Percentiles rank a stretch among this genome's conserved stretches.
phyloP scores from a whole-genome alignment of 352 stramenopile species.

The Phytophthora ramorum region DNA sequence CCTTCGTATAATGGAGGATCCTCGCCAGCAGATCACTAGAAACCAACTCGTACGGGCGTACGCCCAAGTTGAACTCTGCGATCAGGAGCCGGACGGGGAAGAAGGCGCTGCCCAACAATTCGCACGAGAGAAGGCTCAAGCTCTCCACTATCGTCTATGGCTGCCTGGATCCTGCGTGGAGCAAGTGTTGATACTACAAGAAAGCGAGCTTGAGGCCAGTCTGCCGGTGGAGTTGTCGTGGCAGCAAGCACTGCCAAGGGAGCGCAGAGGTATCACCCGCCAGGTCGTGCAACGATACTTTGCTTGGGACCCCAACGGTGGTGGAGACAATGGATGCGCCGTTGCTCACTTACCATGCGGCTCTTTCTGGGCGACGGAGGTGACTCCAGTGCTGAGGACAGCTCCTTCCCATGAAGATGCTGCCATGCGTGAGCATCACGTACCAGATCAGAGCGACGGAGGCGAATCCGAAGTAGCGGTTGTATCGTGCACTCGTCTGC shows the following conservation, averaged over 20 bases:
- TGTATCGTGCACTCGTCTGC: constrained; percentile 52
- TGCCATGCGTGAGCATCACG: neutral
- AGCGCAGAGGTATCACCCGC: constrained; percentile 30
- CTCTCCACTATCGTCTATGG: constrained; percentile 50
- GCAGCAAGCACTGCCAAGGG: constrained; percentile 20
- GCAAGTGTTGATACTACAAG: constrained; percentile 50
- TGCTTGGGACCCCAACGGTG: constrained; percentile 35
- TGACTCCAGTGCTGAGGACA: neutral
- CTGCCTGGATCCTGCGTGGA: constrained; percentile 62
- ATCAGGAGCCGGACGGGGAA: constrained; percentile 5
- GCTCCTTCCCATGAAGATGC: neutral
- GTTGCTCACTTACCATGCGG: constrained; percentile 42
- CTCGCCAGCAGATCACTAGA: constrained; percentile 50
- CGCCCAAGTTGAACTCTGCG: constrained; percentile 62
- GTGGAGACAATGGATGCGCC: constrained; percentile 27
- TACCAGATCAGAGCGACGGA: neutral
- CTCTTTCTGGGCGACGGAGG: constrained; percentile 31
- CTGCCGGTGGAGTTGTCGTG: constrained; percentile 44
- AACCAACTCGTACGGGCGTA: constrained; percentile 51
- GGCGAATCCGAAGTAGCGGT: constrained; percentile 7
- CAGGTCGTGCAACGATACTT: constrained; percentile 47
- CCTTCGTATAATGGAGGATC: constrained; percentile 43
- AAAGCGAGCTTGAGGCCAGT: constrained; percentile 66
- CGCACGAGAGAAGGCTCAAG: neutral
- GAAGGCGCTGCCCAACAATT: neutral